phyloP scores from a whole-genome alignment of 768 basidiomycete genomes.

The Termitomyces sp. region DNA sequence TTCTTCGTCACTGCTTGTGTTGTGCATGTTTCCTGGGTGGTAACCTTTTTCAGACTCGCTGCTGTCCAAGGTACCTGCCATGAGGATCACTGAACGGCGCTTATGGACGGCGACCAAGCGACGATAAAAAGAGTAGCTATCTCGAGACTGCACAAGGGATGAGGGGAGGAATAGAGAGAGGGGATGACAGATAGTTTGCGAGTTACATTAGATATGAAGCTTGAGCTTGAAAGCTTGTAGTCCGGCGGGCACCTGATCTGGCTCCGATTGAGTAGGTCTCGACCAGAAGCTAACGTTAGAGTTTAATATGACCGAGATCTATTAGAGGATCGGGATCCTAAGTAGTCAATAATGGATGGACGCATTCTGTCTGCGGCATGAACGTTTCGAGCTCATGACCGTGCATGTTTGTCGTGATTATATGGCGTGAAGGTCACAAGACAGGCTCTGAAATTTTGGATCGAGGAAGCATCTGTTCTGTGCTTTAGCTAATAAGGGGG shows the following conservation, averaged over 20 bases:
- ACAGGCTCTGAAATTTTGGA: neutral
- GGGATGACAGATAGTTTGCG: constrained; percentile 3
- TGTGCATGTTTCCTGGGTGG: constrained; percentile 4
- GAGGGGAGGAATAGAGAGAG: constrained; percentile 1
- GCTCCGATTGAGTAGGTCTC: constrained; percentile 1
- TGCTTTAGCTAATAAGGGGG: too few relatives aligned
- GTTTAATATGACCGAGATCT: constrained; percentile 10
- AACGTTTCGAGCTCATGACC: neutral
- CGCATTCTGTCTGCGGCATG: neutral
- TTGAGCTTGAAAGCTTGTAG: too few relatives aligned
- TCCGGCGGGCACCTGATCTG: constrained; percentile 14
- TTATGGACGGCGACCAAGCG: neutral
- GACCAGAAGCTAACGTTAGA: constrained; percentile 6
- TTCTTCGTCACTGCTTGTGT: constrained; percentile 19
- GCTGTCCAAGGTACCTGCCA: constrained; percentile 6
- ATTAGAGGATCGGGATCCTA: constrained; percentile 5
- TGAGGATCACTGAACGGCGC: neutral
- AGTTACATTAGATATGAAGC: constrained; percentile 11
- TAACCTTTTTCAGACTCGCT: constrained; percentile 17
- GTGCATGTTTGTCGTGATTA: neutral
- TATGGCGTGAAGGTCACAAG: neutral
- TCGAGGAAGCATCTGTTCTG: neutral
- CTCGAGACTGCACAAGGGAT: neutral
- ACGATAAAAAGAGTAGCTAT: neutral
- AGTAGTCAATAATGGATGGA: constrained; percentile 3